phyloP scores from a whole-genome alignment of 1,284 basidiomycete species.

The Microbotryomycetes sp. region DNA sequence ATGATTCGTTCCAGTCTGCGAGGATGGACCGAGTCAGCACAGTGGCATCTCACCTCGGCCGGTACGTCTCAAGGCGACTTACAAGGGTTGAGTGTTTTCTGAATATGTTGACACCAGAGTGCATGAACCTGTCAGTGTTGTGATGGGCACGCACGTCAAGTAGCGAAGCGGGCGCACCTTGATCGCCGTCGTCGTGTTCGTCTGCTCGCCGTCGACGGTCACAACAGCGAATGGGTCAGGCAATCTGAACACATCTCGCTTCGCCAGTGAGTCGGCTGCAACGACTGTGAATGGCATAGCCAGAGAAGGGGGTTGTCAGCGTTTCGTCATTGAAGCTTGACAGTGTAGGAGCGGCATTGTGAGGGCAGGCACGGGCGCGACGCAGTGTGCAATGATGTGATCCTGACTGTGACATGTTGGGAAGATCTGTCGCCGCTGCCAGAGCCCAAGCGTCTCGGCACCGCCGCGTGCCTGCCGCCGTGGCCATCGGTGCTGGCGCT shows the following conservation, averaged over 20 bases:
- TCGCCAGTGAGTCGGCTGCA: constrained; percentile 77
- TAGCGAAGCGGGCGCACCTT: constrained; percentile 45
- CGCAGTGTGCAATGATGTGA: too few relatives aligned
- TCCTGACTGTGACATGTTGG: too few relatives aligned
- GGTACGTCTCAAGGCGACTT: neutral
- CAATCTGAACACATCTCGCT: constrained; percentile 82
- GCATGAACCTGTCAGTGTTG: neutral
- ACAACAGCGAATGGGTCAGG: constrained; percentile 93
- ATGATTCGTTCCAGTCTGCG: constrained; percentile 78
- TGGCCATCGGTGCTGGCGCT: too few relatives aligned
- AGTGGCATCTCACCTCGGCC: neutral
- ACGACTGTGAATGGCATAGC: constrained; percentile 54
- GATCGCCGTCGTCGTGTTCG: constrained; percentile 81
- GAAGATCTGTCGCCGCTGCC: too few relatives aligned
- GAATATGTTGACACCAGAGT: neutral
- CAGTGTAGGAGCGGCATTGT: too few relatives aligned
- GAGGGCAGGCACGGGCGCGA: too few relatives aligned
- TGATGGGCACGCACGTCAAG: too few relatives aligned
- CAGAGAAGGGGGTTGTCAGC: neutral
- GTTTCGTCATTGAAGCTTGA: too few relatives aligned
- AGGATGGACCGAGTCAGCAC: neutral
- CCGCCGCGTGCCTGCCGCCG: too few relatives aligned
- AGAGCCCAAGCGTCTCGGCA: too few relatives aligned
- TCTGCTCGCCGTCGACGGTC: constrained; percentile 89
- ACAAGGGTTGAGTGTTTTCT: constrained; percentile 72